phyloP scores from a whole-genome alignment of 305 asterid genomes.

The Ilex paraguariensis region DNA sequence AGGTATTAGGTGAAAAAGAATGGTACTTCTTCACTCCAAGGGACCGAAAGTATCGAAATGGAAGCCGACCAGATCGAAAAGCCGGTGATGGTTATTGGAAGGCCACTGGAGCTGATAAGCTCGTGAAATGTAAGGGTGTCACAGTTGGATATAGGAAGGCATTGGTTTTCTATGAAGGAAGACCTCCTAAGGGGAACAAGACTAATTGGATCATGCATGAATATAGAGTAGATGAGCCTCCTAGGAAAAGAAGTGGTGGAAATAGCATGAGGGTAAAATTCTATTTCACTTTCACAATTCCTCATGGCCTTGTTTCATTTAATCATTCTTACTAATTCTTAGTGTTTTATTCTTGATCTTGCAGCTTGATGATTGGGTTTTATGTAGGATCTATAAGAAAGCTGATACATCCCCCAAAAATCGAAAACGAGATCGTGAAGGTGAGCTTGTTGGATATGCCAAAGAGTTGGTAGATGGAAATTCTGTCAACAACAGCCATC shows the following conservation, averaged over 20 bases:
- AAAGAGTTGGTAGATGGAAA: no score
- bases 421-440: not conserved
- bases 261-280: slow-evolving; percentile 26
- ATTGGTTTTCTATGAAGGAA: slow-evolving; percentile 30
- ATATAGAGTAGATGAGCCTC: slow-evolving; percentile 13
- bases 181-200: slow-evolving; percentile 22
- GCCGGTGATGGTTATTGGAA: no score
- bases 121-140: not conserved
- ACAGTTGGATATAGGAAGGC: slow-evolving; percentile 24
- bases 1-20: slow-evolving; percentile 9
- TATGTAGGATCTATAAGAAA: slow-evolving; percentile 31
- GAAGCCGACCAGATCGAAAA: no score
- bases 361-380: slow-evolving; percentile 34
- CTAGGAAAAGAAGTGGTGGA: not conserved
- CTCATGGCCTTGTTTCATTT: not conserved
- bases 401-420: slow-evolving; percentile 6
- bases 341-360: slow-evolving; percentile 2
- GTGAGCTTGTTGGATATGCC: no score
- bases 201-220: slow-evolving; percentile 43
- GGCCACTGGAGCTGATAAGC: slow-evolving; percentile 29
- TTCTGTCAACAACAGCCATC: no score
- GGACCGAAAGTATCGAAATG: no score
- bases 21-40: slow-evolving; percentile 8
- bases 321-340: not conserved
- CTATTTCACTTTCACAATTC: no score